Evolutionary conservation across 2,329 filamentous ascomycete species (phyloP), one percentile per base, ranked within the genome.

Genomic region (Arthroderma sp.): DNA sequence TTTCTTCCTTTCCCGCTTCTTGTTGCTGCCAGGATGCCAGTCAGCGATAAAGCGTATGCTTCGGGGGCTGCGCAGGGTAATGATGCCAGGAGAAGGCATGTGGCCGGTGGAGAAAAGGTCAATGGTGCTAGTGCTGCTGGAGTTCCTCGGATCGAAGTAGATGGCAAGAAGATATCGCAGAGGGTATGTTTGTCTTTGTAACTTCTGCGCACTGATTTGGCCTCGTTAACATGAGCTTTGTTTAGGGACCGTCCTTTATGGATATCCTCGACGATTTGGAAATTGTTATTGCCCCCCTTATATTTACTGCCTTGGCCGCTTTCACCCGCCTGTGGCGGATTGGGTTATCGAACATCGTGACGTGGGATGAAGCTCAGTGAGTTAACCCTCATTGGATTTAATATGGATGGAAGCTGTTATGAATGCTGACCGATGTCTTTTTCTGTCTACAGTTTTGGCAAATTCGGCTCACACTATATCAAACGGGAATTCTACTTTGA

Each of bases 401-500:
- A 5, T 27, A 27, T n/a, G 33, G 11, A 43, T 30, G 29, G n/a
- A 7, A 15, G 11, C 40, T 42, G 30, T 33, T 42, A 42, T 33
- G n/a, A 30, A 22, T 36, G 36, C 45, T 47, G 42, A 47, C 40
- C 8, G 11, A 37, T 42, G 39, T 36, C 32, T 34, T 34, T 8
- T 34, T 11, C n/a, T 22, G 28, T 45, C 33, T 50, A 32, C 52
- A 68, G 66, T 53, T 70, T 69, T 53, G 66, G 66, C 43, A 98
- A 98, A 71, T 98, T 98, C 66, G 91, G 91, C 52, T 96, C 89
- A 57, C 89, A 98, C 69, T 98, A 98, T 66, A 81, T 98, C 62
- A 95, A 98, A 67, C 86, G 89, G 65, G 91, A 98, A 68, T 95
- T 96, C 73, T 98, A 98, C 75, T 98, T 98, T 70, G 86, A 94